These are phyloP conservation scores for Ophiostoma pallidulum DNA, from an alignment of 2,329 filamentous ascomycete genomes.

Conservation along the genomic window DNA sequence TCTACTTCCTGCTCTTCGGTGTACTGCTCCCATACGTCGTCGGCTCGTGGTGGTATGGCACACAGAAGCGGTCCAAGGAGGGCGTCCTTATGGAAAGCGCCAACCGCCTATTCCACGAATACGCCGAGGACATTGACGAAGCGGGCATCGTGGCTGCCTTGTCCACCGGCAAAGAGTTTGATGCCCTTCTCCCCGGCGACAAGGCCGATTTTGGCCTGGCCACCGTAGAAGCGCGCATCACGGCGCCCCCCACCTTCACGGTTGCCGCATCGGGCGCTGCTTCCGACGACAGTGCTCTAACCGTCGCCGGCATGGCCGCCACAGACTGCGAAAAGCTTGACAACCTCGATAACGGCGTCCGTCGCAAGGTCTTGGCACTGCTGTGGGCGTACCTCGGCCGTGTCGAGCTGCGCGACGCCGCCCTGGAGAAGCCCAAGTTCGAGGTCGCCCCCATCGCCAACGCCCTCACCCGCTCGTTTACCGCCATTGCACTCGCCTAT, in stretches of 20 bases:
- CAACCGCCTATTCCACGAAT: constrained; percentile 89
- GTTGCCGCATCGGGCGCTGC: neutral
- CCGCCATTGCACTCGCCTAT: constrained; percentile 78
- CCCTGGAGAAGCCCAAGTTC: constrained; percentile 76
- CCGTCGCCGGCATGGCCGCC: constrained; percentile 43
- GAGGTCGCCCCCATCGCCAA: constrained; percentile 82
- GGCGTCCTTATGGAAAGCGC: constrained; percentile 87
- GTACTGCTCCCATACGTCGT: constrained; percentile 88
- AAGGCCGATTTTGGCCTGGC: constrained; percentile 72
- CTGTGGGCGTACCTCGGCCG: constrained; percentile 94
- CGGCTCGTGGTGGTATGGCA: constrained; percentile 98
- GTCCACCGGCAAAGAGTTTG: constrained; percentile 79
- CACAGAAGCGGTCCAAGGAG: constrained; percentile 85
- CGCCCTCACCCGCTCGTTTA: constrained; percentile 76
- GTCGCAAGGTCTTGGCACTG: constrained; percentile 78
- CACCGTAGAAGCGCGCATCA: constrained; percentile 73
- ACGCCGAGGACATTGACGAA: constrained; percentile 73
- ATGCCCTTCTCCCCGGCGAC: constrained; percentile 63
- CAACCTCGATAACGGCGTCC: constrained; percentile 67
- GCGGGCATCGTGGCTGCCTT: constrained; percentile 71
- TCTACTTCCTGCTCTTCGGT: constrained; percentile 82
- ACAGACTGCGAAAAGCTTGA: constrained; percentile 72
- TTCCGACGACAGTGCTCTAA: constrained; percentile 20
- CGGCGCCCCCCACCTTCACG: constrained; percentile 48
- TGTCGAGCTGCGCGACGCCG: constrained; percentile 69